Conservation (phyloP, 805 yeast species). For the Clavispora santaluciae region DNA sequence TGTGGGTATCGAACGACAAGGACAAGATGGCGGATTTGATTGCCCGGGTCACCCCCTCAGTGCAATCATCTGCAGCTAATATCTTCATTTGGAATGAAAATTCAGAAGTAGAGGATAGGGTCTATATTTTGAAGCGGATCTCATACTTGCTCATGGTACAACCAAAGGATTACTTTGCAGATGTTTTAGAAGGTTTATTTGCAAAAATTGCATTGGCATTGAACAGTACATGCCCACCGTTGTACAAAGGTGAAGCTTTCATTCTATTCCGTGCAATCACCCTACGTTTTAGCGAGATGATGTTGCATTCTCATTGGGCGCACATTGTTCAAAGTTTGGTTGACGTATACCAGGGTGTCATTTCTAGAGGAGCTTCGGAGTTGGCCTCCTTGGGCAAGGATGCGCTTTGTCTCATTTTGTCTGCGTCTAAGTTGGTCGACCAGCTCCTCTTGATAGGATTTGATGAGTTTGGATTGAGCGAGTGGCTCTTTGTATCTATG, state of each 20-base stretch:
- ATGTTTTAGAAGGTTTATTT: constrained; percentile 44
- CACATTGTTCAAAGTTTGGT: constrained; percentile 59
- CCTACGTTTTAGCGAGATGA: constrained; percentile 57
- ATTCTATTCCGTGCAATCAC: constrained; percentile 61
- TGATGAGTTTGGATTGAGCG: constrained; percentile 73
- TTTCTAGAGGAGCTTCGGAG: constrained; percentile 21
- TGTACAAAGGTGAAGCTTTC: constrained; percentile 42
- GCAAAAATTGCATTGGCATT: constrained; percentile 31
- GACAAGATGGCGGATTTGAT: constrained; percentile 55
- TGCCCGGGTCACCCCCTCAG: constrained; percentile 25
- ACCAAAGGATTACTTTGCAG: constrained; percentile 53
- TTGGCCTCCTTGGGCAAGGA: constrained; percentile 25
- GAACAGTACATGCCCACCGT: constrained; percentile 27
- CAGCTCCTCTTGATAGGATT: constrained; percentile 58
- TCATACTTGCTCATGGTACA: constrained; percentile 59
- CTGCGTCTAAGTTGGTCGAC: constrained; percentile 77
- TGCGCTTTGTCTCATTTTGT: constrained; percentile 42
- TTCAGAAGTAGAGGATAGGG: constrained; percentile 53
- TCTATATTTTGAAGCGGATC: constrained; percentile 54
- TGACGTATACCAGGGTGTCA: constrained; percentile 39
- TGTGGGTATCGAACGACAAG: constrained; percentile 64
- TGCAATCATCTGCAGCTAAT: constrained; percentile 49
- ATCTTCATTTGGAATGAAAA: constrained; percentile 69
- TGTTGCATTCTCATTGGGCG: constrained; percentile 68
- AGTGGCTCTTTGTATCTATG: constrained; percentile 83